phyloP scores from a whole-genome alignment of 73 alveolate species.

The Durusdinium trenchii region DNA sequence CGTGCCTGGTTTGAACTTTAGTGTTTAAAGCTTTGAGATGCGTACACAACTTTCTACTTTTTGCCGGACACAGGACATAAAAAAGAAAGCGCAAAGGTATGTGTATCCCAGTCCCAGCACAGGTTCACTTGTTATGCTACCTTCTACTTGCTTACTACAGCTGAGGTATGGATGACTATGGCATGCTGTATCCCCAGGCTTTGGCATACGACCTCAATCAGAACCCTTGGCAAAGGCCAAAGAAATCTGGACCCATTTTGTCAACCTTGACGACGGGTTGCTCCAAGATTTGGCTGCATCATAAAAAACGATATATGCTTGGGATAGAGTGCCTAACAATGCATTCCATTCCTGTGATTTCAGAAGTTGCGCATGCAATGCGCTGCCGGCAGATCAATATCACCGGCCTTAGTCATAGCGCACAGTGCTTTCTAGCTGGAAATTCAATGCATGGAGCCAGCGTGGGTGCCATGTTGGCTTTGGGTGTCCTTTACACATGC shows the following conservation, averaged over 20 bases:
- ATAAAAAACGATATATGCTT: neutral
- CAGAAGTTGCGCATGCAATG: neutral
- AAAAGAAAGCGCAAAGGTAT: too few relatives aligned
- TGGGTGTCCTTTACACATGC: neutral
- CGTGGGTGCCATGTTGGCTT: neutral
- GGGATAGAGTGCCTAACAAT: neutral
- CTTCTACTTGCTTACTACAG: too few relatives aligned
- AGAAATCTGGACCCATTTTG: neutral
- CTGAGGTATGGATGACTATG: slow-evolving; percentile 8
- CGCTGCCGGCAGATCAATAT: neutral
- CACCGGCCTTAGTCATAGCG: neutral
- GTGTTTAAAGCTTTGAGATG: too few relatives aligned
- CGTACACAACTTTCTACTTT: too few relatives aligned
- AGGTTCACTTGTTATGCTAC: too few relatives aligned
- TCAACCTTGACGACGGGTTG: slow-evolving; percentile 26
- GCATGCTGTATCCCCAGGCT: neutral
- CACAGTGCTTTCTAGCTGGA: slow-evolving; percentile 22
- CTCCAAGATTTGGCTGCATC: neutral
- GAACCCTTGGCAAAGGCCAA: neutral
- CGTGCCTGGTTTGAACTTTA: neutral
- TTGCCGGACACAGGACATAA: too few relatives aligned
- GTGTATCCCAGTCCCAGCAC: too few relatives aligned
- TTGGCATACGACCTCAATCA: slow-evolving; percentile 10
- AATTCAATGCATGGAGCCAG: slow-evolving; percentile 41
- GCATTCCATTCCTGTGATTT: slow-evolving; percentile 27